Evolutionary conservation across 2,329 filamentous ascomycete species (phyloP).

Genomic region (Fonsecaea pugnacius): DNA sequence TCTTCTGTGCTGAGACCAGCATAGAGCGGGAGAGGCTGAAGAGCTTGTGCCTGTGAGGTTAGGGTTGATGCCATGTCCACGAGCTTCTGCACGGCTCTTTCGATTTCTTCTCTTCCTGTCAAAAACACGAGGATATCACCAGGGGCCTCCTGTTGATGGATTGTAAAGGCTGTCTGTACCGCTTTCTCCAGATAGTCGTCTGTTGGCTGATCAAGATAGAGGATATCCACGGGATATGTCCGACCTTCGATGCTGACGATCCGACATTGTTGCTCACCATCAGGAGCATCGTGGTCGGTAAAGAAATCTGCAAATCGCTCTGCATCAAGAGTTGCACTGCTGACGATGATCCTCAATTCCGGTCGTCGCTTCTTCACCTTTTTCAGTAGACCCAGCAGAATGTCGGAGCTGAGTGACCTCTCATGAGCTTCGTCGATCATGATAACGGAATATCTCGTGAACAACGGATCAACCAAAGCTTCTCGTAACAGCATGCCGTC

Average conservation of each 20-base stretch:
- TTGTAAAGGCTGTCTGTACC: conserved; percentile 81
- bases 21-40: conserved; percentile 80
- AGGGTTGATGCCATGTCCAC: conserved; percentile 71
- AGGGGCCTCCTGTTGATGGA: conserved; percentile 76
- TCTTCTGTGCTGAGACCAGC: conserved; percentile 87
- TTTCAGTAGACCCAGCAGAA: conserved; percentile 85
- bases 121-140: conserved; percentile 92
- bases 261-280: conserved; percentile 51
- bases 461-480: conserved; percentile 85
- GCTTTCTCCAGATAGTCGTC: conserved; percentile 87
- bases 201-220: conserved; percentile 76
- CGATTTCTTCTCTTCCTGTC: conserved; percentile 92
- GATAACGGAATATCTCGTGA: conserved; percentile 90
- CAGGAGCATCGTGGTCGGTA: conserved; percentile 42
- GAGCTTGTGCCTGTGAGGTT: conserved; percentile 60
- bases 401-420: conserved; percentile 86
- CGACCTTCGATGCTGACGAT: conserved; percentile 87
- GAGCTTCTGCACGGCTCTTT: conserved; percentile 76
- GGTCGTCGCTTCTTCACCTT: conserved; percentile 81
- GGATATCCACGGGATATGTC: conserved; percentile 83
- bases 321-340: conserved; percentile 90
- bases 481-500: conserved; percentile 90
- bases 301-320: conserved; percentile 86
- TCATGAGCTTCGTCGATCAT: conserved; percentile 99
- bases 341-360: conserved; percentile 85